phyloP scores from a whole-genome alignment of 139 green algal genomes.

The Chlorella sp. region DNA sequence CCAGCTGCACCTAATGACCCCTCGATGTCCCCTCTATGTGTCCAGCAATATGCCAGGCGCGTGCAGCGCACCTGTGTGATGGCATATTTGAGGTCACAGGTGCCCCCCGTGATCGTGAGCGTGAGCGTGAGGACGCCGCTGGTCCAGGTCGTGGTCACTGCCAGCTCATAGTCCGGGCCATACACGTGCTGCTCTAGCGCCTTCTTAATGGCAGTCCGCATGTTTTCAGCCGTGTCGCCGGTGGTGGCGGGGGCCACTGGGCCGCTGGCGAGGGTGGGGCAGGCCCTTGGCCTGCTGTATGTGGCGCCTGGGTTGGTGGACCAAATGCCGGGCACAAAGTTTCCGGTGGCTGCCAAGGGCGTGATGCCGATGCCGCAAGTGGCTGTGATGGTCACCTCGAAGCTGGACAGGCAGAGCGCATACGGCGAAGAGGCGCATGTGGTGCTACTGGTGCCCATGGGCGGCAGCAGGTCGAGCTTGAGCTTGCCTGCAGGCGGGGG shows the following conservation, averaged over 20 bases:
- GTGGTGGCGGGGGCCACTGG: not conserved
- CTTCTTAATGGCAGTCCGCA: not conserved
- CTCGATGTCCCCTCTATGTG: too few relatives aligned
- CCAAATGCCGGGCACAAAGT: constrained; percentile 14
- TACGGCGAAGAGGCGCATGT: not conserved
- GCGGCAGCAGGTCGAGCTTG: constrained; percentile 13
- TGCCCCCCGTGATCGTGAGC: not conserved
- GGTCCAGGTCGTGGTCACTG: not conserved
- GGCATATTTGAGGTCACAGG: constrained; percentile 10
- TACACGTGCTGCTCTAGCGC: constrained; percentile 17
- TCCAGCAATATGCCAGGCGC: too few relatives aligned
- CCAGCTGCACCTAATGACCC: not conserved
- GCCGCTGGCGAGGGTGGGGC: not conserved
- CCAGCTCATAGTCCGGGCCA: not conserved
- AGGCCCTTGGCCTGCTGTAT: not conserved
- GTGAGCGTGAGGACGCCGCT: constrained; percentile 4
- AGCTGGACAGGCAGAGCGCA: constrained; percentile 11
- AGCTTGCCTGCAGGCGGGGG: constrained; percentile 11
- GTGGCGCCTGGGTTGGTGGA: constrained; percentile 17
- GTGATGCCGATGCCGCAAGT: not conserved
- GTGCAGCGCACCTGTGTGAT: not conserved
- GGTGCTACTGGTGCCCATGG: not conserved
- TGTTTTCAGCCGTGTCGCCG: not conserved
- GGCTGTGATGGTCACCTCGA: not conserved
- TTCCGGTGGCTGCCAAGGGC: not conserved